Evolutionary conservation across 1,284 basidiomycete species (phyloP), one percentile per base, ranked within the genome.

Genomic region (Moesziomyces antarcticus): DNA sequence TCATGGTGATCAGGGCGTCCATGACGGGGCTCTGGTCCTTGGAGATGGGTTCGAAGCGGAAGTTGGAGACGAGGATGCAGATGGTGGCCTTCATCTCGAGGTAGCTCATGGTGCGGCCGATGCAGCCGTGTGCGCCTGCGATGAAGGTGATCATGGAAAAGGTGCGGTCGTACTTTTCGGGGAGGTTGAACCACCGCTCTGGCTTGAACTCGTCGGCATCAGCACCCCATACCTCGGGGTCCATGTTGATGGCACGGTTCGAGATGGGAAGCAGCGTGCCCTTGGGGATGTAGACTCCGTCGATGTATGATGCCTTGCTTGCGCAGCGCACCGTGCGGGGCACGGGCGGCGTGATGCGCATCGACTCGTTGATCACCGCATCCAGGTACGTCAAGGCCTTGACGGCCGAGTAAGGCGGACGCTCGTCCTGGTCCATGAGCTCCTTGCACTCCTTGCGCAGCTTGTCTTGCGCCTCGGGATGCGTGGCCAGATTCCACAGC

Each of bases 311-410:
- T 7, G 66, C 41, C 35, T 69, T 66, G 18, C 35, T 60, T 6
- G 77, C 67, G 30, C 69, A 51, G 2, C 79, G 60, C 0, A 74
- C 52, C 25, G 75, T 78, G 14, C 66, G 56, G 18, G 77, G 77
- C 0, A 77, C 75, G 11, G 77, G 77, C 3, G 79, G 79, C 0
- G 70, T 71, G 41, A 78, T 41, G 33, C 79, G 74, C 73, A 81
- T 67, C 10, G 65, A 56, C 51, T 81, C 79, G 55, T 74, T 70
- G 21, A 88, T 85, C 25, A 95, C 89, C 57, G 93, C 92, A 77
- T 94, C 87, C 46, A 95, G 87, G 66, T 88, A 91, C 2, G 90
- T 88, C n/a, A 92, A 86, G 35, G 87, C 86, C 11, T 91, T 87
- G 57, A 93, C 84, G 18, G 89, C 86, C 14, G 89, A 87, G 81